These are phyloP conservation scores for Phylloporus rhodoxanthus DNA, from an alignment of 768 basidiomycete species.

Conservation along the genomic window DNA sequence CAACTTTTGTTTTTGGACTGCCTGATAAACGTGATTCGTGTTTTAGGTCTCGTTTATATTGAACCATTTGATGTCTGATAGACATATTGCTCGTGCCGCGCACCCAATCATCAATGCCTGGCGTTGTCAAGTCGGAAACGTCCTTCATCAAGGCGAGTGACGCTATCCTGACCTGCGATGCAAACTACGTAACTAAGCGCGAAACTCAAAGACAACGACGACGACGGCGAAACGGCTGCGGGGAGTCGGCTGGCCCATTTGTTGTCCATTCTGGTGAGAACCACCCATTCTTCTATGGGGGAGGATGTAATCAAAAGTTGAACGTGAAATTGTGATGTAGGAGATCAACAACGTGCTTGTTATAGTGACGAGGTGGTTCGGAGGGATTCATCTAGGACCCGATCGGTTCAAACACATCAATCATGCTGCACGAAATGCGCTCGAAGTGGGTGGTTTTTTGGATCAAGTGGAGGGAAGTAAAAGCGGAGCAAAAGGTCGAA, in stretches of 20 bases:
- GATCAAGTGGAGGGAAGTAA: constrained; percentile 39
- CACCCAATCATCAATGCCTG: constrained; percentile 81
- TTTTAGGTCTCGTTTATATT: constrained; percentile 64
- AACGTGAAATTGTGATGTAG: constrained; percentile 32
- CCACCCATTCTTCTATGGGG: neutral
- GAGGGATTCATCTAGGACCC: constrained; percentile 85
- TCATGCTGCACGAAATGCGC: constrained; percentile 86
- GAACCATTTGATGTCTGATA: constrained; percentile 61
- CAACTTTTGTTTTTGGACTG: neutral
- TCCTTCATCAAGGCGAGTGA: constrained; percentile 67
- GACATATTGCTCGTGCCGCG: constrained; percentile 66
- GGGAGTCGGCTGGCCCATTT: constrained; percentile 88
- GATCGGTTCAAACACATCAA: constrained; percentile 93
- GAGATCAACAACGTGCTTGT: constrained; percentile 82
- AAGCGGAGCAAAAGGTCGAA: constrained; percentile 22
- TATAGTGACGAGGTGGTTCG: constrained; percentile 90
- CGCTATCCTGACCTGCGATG: neutral
- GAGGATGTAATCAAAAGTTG: neutral
- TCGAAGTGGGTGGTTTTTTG: constrained; percentile 84
- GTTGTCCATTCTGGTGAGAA: constrained; percentile 73
- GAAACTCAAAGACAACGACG: constrained; percentile 70
- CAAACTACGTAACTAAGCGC: neutral
- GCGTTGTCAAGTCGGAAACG: constrained; percentile 61
- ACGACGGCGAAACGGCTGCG: constrained; percentile 91
- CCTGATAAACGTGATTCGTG: neutral